phyloP scores from a whole-genome alignment of 1,284 basidiomycete genomes.

The Pisolithus thermaeus region DNA sequence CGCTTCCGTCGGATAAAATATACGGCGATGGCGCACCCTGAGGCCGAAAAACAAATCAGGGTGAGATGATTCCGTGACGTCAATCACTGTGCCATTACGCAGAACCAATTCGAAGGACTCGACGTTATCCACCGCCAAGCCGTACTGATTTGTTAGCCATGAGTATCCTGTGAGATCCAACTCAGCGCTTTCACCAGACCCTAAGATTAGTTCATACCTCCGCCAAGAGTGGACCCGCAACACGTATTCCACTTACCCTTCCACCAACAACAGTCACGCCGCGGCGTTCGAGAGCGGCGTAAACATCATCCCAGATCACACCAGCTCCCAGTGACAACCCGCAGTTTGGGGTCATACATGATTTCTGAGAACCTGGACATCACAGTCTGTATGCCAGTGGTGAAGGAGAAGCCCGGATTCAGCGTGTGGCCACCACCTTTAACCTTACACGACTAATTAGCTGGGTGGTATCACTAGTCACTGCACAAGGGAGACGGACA shows the following conservation, averaged over 20 bases:
- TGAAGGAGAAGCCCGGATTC: conserved; percentile 23
- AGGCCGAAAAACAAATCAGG: conserved; percentile 44
- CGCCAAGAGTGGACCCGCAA: too few relatives aligned
- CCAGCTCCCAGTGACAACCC: too few relatives aligned
- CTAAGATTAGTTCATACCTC: too few relatives aligned
- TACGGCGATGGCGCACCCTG: conserved; percentile 25
- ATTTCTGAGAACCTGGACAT: too few relatives aligned
- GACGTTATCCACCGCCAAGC: conserved; percentile 47
- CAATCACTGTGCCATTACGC: conserved; percentile 37
- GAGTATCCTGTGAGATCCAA: too few relatives aligned
- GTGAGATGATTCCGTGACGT: conserved; percentile 33
- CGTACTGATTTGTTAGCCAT: too few relatives aligned
- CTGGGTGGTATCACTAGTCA: conserved; percentile 37
- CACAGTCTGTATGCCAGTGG: conserved; percentile 27
- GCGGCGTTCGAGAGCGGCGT: too few relatives aligned
- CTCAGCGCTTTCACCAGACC: too few relatives aligned
- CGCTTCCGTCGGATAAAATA: background rate
- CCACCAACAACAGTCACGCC: too few relatives aligned
- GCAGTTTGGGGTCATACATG: too few relatives aligned
- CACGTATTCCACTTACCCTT: too few relatives aligned
- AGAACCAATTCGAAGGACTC: conserved; percentile 42
- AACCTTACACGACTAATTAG: conserved; percentile 28
- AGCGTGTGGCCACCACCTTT: conserved; percentile 45
- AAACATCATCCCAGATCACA: too few relatives aligned
- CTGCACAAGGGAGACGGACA: conserved; percentile 10